These are phyloP conservation scores for Cladosporium sp. DNA, from an alignment of 2,329 filamentous ascomycete species.

Conservation along the genomic window DNA sequence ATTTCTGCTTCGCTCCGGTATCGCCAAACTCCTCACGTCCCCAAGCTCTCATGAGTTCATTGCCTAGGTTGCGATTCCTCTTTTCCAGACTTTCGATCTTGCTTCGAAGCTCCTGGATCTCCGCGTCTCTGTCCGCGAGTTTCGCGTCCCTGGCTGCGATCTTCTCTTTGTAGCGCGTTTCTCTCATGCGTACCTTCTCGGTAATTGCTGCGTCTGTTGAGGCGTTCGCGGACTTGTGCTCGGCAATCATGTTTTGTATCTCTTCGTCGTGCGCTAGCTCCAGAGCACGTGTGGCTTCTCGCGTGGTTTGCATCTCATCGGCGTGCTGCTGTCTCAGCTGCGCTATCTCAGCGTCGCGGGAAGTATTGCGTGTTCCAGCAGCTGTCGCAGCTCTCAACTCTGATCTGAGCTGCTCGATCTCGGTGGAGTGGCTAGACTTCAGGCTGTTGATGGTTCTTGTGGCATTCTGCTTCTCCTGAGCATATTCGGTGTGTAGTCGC, in stretches of 20 bases:
- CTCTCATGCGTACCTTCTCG: conserved; percentile 3
- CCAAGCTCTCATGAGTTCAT: conserved; percentile 74
- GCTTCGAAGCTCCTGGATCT: conserved; percentile 18
- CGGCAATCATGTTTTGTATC: conserved; percentile 4
- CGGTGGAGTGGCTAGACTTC: not conserved
- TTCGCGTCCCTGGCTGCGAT: conserved; percentile 10
- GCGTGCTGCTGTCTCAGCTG: conserved; percentile 16
- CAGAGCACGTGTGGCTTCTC: too few species aligned
- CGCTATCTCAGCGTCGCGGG: conserved; percentile 20
- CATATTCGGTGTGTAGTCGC: not conserved
- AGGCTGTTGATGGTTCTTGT: not conserved
- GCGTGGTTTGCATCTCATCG: conserved; percentile 14
- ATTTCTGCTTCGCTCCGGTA: conserved; percentile 28
- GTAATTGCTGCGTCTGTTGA: conserved; percentile 3
- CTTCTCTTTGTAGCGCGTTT: conserved; percentile 6
- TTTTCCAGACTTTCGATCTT: conserved; percentile 23
- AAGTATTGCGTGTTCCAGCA: not conserved
- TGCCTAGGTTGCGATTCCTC: conserved; percentile 31
- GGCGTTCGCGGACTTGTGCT: conserved; percentile 9
- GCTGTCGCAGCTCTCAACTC: conserved; percentile 13
- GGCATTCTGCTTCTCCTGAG: not conserved
- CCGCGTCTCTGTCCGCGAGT: conserved; percentile 20
- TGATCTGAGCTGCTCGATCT: not conserved
- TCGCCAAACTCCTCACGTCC: conserved; percentile 52
- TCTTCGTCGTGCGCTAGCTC: not conserved